A percentile compares a stretch with the other conserved stretches of the same genome.
These are phyloP conservation scores for Allium cepa DNA, from an alignment of 106 monocot species.

Conservation along the genomic window DNA sequence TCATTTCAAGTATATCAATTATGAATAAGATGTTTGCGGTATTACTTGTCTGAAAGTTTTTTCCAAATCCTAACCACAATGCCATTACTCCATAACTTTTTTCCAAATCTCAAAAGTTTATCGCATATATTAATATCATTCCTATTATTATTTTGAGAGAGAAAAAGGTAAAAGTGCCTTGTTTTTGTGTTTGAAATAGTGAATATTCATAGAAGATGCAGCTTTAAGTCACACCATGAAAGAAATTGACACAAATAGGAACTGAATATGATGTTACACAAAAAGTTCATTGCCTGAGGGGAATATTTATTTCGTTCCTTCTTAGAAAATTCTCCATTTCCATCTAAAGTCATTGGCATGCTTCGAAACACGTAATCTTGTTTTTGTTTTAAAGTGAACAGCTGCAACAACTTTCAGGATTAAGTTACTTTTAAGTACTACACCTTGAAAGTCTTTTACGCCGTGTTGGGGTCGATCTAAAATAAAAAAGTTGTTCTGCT, in stretches of 20 bases:
- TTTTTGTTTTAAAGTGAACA: neutral
- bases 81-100: no score
- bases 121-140: no score
- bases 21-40: no score
- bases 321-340: neutral
- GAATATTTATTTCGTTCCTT: neutral
- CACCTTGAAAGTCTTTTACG: neutral
- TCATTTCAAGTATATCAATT: no score
- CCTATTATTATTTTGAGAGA: no score
- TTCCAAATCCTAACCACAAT: no score
- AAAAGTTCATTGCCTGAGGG: neutral
- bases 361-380: no score
- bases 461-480: no score
- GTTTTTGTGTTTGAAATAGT: neutral
- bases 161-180: neutral
- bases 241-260: neutral
- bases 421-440: neutral
- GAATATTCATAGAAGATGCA: neutral
- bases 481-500: no score
- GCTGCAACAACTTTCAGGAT: neutral
- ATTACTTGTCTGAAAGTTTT: no score
- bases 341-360: no score
- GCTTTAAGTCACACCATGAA: neutral
- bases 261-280: neutral
- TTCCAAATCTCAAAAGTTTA: no score